A percentile compares a stretch with the other conserved stretches of the same genome.
These are phyloP conservation scores for Conringia planisiliqua DNA, from an alignment of 345 rosid genomes.

Conservation along the genomic window DNA sequence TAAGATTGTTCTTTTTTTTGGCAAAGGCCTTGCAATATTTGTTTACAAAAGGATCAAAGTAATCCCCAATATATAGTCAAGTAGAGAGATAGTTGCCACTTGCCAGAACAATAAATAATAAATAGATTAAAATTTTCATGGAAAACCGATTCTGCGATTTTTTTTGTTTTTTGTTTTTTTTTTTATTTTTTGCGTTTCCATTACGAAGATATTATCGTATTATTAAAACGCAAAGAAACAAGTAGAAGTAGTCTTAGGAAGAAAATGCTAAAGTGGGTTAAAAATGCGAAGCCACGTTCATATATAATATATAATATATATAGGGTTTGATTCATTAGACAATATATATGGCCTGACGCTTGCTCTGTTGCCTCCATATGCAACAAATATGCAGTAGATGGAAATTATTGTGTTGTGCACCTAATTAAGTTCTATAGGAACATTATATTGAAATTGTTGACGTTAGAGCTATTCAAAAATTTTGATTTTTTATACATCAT, in stretches of 20 bases:
- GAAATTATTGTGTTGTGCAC: not conserved
- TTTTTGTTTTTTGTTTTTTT: not conserved
- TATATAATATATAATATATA: too few species aligned
- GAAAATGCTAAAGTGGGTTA: not conserved
- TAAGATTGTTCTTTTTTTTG: too few species aligned
- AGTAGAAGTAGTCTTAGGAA: not conserved
- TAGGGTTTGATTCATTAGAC: not conserved
- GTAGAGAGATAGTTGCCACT: too few species aligned
- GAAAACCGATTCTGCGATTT: not conserved
- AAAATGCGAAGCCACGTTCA: not conserved
- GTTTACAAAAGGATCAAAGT: too few species aligned
- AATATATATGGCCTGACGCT: too few species aligned
- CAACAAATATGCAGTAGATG: not conserved
- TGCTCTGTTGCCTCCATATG: not conserved
- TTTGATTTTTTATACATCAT: not conserved
- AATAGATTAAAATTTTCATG: too few species aligned
- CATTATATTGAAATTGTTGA: not conserved
- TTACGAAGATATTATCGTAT: not conserved
- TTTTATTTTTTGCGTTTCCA: not conserved
- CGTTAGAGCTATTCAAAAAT: too few species aligned
- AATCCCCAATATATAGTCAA: too few species aligned
- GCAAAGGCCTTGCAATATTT: too few species aligned
- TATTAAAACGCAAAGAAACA: not conserved
- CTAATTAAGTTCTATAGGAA: not conserved
- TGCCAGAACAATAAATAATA: too few species aligned